phyloP scores from a whole-genome alignment of 1,284 basidiomycete genomes.

The Ceratobasidium sp. region DNA sequence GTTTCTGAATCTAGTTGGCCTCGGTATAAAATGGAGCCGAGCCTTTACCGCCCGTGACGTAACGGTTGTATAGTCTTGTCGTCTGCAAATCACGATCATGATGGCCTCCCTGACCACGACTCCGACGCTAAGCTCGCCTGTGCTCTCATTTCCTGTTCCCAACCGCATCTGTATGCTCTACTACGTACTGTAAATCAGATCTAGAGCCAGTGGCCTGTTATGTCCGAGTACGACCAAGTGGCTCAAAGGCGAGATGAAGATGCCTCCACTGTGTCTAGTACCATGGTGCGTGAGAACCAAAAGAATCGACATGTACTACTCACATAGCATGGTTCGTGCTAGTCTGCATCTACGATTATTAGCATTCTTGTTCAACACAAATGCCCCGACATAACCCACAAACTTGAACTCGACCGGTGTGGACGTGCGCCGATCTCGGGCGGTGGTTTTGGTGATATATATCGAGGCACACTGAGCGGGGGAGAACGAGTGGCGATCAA shows the following conservation, averaged over 20 bases:
- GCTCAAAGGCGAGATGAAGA: background rate
- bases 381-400: background rate
- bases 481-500: slow-evolving; percentile 6
- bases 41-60: too few species aligned
- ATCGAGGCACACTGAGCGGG: background rate
- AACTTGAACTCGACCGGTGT: background rate
- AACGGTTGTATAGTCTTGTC: too few species aligned
- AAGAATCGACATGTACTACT: too few species aligned
- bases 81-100: too few species aligned
- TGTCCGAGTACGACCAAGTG: too few species aligned
- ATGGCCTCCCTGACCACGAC: background rate
- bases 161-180: background rate
- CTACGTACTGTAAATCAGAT: background rate
- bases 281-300: background rate
- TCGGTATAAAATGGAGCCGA: too few species aligned
- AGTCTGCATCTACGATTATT: background rate
- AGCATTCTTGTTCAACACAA: background rate
- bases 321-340: background rate
- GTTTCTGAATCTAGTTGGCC: too few species aligned
- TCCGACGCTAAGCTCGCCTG: background rate
- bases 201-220: too few species aligned
- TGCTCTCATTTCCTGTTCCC: background rate
- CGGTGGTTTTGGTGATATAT: slow-evolving; percentile 15
- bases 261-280: background rate
- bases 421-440: background rate